A percentile compares a stretch with the other conserved stretches of the same genome.
Evolutionary conservation across 179 eudicot genomes (phyloP).

Genomic region (Spergularia azorica): DNA sequence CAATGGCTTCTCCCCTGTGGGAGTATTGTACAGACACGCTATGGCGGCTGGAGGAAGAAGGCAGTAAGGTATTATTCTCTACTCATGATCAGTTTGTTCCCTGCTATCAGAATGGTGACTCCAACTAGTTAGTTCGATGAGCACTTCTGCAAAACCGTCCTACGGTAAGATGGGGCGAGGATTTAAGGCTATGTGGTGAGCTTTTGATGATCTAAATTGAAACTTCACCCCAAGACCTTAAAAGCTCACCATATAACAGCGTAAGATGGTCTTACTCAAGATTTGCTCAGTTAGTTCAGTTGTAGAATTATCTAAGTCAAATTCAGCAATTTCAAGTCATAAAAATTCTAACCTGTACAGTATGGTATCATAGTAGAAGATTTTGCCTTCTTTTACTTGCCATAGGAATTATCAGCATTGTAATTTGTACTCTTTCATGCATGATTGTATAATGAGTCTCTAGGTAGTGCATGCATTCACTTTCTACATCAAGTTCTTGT

Average conservation of each 20-base stretch:
- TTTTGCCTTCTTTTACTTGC: conserved; percentile 28
- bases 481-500: conserved; percentile 24
- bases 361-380: conserved; percentile 25
- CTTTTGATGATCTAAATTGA: conserved; percentile 1
- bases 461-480: conserved; percentile 26
- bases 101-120: conserved; percentile 24
- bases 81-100: conserved; percentile 45
- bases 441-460: conserved; percentile 20
- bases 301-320: conserved; percentile 25
- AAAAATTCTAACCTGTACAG: conserved; percentile 31
- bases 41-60: conserved; percentile 55
- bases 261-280: neutral
- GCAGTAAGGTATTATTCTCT: conserved; percentile 46
- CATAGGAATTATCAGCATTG: neutral
- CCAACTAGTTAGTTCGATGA: conserved; percentile 36
- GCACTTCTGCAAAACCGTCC: neutral
- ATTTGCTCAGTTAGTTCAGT: neutral
- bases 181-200: neutral
- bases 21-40: conserved; percentile 52
- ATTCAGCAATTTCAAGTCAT: conserved; percentile 24
- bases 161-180: neutral
- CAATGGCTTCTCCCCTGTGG: conserved; percentile 65
- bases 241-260: neutral
- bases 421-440: conserved; percentile 25
- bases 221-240: neutral